phyloP scores from a whole-genome alignment of 1,139 yeast genomes.

The Yamadazyma triangularis region DNA sequence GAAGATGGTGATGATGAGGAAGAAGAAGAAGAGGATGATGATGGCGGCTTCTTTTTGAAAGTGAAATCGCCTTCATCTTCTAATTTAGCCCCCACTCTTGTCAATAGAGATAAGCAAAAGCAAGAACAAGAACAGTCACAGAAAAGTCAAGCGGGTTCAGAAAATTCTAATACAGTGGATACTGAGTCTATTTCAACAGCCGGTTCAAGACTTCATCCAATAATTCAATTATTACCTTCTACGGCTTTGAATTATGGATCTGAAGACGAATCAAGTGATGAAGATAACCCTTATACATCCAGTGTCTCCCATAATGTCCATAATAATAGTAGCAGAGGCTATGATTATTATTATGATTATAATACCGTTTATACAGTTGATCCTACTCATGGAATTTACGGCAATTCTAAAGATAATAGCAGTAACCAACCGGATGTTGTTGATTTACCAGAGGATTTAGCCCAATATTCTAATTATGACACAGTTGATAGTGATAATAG shows the following conservation, averaged over 20 bases:
- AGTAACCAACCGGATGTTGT: conserved; percentile 34
- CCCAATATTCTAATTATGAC: conserved; percentile 35
- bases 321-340: conserved; percentile 62
- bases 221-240: conserved; percentile 75
- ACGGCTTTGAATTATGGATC: conserved; percentile 77
- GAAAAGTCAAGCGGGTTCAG: conserved; percentile 5
- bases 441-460: conserved; percentile 43
- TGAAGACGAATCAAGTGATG: conserved; percentile 64
- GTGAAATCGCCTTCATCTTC: conserved; percentile 45
- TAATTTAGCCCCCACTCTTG: conserved; percentile 12
- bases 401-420: conserved; percentile 13
- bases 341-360: conserved; percentile 82
- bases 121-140: conserved; percentile 1
- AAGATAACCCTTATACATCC: conserved; percentile 48
- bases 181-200: conserved; percentile 24
- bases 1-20: conserved; percentile 37
- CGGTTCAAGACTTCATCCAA: conserved; percentile 33
- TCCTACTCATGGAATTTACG: conserved; percentile 44
- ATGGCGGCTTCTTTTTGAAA: conserved; percentile 66
- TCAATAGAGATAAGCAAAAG: conserved; percentile 5
- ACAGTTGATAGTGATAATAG: conserved; percentile 1
- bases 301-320: conserved; percentile 75
- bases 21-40: conserved; percentile 55
- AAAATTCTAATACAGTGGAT: conserved; percentile 21
- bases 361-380: conserved; percentile 72